Conservation (phyloP, 2,329 filamentous ascomycete species). For the Dothideomycetidae sp. region DNA sequence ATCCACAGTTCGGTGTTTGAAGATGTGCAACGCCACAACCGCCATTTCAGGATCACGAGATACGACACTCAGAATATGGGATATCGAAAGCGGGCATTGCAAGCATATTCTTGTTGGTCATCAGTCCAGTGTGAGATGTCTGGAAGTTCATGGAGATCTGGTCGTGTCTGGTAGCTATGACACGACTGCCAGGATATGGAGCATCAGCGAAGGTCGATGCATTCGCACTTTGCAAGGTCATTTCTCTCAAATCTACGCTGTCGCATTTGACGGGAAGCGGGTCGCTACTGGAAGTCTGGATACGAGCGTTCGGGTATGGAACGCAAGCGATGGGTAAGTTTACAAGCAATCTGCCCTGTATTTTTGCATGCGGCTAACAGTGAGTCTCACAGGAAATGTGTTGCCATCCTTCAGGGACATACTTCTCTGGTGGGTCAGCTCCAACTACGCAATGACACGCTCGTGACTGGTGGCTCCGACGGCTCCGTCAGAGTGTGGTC, state of each 20-base stretch:
- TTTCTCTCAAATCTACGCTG: slow-evolving; percentile 97
- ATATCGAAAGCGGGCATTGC: slow-evolving; percentile 75
- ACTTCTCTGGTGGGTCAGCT: slow-evolving; percentile 93
- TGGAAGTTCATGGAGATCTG: slow-evolving; percentile 91
- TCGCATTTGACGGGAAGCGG: slow-evolving; percentile 86
- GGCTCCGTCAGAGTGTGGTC: slow-evolving; percentile 96
- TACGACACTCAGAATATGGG: slow-evolving; percentile 89
- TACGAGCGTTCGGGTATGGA: slow-evolving; percentile 94
- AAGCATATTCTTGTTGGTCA: slow-evolving; percentile 86
- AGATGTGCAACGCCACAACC: slow-evolving; percentile 89
- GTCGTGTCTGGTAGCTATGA: slow-evolving; percentile 98
- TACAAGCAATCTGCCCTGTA: slow-evolving; percentile 9
- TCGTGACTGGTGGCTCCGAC: slow-evolving; percentile 92
- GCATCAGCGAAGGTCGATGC: slow-evolving; percentile 87
- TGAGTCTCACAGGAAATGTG: slow-evolving; percentile 17
- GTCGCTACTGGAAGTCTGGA: slow-evolving; percentile 93
- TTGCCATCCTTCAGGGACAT: slow-evolving; percentile 88
- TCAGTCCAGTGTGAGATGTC: slow-evolving; percentile 84
- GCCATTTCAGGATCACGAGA: slow-evolving; percentile 94
- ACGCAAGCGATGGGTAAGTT: slow-evolving; percentile 68
- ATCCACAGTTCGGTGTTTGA: slow-evolving; percentile 88
- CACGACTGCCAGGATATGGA: slow-evolving; percentile 94
- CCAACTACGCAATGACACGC: slow-evolving; percentile 85
- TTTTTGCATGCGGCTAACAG: too few relatives aligned
- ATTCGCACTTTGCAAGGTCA: slow-evolving; percentile 81